These are phyloP conservation scores for Neoboletus magnificus DNA, from an alignment of 768 basidiomycete genomes.

Conservation along the genomic window DNA sequence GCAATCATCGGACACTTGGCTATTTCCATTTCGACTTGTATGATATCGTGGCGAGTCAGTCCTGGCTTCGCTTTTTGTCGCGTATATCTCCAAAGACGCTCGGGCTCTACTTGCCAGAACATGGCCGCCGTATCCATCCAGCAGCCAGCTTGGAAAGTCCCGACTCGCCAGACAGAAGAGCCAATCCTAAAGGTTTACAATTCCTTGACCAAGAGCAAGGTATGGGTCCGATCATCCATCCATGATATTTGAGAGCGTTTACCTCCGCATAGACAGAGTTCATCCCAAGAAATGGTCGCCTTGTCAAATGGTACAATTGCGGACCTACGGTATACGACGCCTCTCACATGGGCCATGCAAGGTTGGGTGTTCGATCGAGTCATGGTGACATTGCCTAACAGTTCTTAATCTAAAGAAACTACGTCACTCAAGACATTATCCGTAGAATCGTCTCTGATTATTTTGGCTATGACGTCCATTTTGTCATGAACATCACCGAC, in stretches of 20 bases:
- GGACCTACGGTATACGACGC: constrained; percentile 99
- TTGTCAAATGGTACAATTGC: constrained; percentile 99
- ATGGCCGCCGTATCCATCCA: constrained; percentile 48
- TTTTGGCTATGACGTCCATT: constrained; percentile 96
- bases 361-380: constrained; percentile 44
- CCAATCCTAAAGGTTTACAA: constrained; percentile 78
- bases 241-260: constrained; percentile 4
- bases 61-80: constrained; percentile 6
- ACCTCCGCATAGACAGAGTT: constrained; percentile 64
- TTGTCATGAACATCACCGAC: constrained; percentile 99
- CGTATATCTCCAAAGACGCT: constrained; percentile 1
- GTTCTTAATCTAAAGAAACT: constrained; percentile 64
- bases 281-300: constrained; percentile 59
- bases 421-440: constrained; percentile 39
- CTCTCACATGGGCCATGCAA: constrained; percentile 97
- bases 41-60: constrained; percentile 24
- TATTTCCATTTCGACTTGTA: constrained; percentile 9
- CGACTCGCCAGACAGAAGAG: constrained; percentile 36
- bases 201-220: constrained; percentile 89
- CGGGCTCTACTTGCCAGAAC: constrained; percentile 2
- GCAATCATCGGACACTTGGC: not conserved
- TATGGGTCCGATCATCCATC: constrained; percentile 33
- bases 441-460: constrained; percentile 87
- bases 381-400: not conserved
- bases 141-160: constrained; percentile 53